Percentiles rank a stretch among this genome's conserved stretches.
Conservation (phyloP, 2,329 filamentous ascomycete species). For the Hymenoscyphus infarciens region DNA sequence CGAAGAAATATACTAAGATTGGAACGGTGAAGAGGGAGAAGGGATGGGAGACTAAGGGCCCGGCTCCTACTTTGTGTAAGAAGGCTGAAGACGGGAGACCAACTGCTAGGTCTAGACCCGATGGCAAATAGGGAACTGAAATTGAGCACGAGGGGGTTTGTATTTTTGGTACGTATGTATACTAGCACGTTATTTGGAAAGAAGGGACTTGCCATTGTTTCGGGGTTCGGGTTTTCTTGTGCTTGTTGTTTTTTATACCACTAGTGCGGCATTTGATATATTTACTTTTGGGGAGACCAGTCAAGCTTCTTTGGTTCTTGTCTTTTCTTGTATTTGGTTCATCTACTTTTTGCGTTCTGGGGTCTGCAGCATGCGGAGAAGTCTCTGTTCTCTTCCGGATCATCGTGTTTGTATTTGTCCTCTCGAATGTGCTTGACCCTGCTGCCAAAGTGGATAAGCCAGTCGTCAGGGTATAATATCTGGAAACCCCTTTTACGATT, state of each 20-base stretch:
- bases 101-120: constrained; percentile 47
- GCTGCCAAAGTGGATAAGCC: not conserved
- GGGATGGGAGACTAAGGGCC: constrained; percentile 57
- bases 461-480: not conserved
- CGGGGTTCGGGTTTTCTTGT: not conserved
- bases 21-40: constrained; percentile 66
- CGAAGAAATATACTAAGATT: constrained; percentile 76
- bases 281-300: not conserved
- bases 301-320: not conserved
- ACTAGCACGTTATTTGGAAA: not conserved
- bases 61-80: constrained; percentile 57
- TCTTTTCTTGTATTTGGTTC: not conserved
- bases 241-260: not conserved
- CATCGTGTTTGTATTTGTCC: not conserved
- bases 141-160: constrained; percentile 19
- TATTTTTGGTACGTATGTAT: not conserved
- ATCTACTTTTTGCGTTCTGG: not conserved
- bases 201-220: not conserved
- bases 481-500: not conserved
- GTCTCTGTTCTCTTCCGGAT: not conserved
- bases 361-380: not conserved
- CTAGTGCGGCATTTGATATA: too few relatives aligned
- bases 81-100: constrained; percentile 58
- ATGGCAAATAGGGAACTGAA: constrained; percentile 17
- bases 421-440: not conserved